Evolutionary conservation across 306 rosid genomes (phyloP).

Genomic region (Clitoria ternatea): DNA sequence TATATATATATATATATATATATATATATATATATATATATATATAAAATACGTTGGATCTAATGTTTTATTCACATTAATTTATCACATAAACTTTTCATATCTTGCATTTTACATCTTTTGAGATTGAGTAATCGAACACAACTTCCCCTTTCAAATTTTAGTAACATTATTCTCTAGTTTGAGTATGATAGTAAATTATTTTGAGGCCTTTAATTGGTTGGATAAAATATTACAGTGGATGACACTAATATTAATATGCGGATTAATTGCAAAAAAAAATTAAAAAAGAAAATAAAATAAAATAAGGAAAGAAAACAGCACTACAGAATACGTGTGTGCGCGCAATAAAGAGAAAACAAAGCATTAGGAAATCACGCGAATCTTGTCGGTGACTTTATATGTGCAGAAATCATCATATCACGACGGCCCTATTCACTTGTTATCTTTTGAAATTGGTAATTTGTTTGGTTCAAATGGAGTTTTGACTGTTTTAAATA

Average conservation of each 20-base stretch:
- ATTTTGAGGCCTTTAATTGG: background rate
- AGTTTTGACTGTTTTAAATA: too few relatives aligned
- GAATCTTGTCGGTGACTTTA: conserved; percentile 11
- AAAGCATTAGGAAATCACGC: background rate
- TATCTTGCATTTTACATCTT: background rate
- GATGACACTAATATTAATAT: background rate
- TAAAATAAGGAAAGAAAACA: background rate
- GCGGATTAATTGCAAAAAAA: background rate
- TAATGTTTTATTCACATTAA: background rate
- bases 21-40: too few relatives aligned
- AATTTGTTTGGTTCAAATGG: too few relatives aligned
- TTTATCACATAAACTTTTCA: background rate
- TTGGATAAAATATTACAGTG: background rate
- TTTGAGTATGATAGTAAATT: background rate
- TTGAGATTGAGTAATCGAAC: background rate
- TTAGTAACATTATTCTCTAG: background rate
- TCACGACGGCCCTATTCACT: background rate
- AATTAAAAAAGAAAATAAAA: background rate
- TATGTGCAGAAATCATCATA: background rate
- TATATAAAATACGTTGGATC: too few relatives aligned
- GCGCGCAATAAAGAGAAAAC: background rate
- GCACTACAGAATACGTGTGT: background rate
- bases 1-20: too few relatives aligned
- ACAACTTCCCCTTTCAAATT: background rate
- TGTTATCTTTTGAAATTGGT: too few relatives aligned